Conservation (phyloP, 306 rosid species). For the Cicer pinnatifidum region DNA sequence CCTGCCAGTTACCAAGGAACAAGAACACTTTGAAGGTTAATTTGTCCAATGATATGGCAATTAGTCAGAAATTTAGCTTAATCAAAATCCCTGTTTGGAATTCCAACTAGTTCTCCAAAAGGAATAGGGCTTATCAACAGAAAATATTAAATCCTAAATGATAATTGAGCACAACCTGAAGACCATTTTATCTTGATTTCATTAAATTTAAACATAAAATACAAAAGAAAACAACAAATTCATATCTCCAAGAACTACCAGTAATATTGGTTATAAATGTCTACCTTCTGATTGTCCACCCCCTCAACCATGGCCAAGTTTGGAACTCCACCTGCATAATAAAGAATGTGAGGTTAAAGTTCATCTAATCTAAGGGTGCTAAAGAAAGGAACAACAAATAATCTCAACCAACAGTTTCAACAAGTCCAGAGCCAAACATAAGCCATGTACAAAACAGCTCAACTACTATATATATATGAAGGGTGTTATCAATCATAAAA, state of each 20-base stretch:
- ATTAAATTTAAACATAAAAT: conserved; percentile 37
- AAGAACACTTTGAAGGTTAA: conserved; percentile 23
- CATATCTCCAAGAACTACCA: conserved; percentile 31
- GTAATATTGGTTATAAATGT: conserved; percentile 41
- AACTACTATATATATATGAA: conserved; percentile 7
- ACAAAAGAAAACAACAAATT: conserved; percentile 14
- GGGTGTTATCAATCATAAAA: not conserved
- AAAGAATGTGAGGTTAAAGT: conserved; percentile 30
- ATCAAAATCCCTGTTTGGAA: conserved; percentile 20
- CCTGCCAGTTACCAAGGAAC: conserved; percentile 55
- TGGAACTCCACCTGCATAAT: conserved; percentile 72
- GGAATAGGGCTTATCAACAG: conserved; percentile 8
- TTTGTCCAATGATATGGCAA: conserved; percentile 29
- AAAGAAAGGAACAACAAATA: conserved; percentile 29
- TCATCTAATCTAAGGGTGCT: conserved; percentile 18
- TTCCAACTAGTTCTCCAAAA: conserved; percentile 22
- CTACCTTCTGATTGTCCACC: conserved; percentile 87
- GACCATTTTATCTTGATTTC: conserved; percentile 23
- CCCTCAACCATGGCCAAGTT: conserved; percentile 83
- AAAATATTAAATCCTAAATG: conserved; percentile 1
- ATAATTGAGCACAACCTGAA: conserved; percentile 22
- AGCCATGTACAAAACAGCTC: not conserved
- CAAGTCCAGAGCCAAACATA: conserved; percentile 7
- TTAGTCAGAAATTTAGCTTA: conserved; percentile 31
- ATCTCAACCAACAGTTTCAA: conserved; percentile 39